phyloP scores from a whole-genome alignment of 2,329 filamentous ascomycete species.

The Verticillium albo-atrum region DNA sequence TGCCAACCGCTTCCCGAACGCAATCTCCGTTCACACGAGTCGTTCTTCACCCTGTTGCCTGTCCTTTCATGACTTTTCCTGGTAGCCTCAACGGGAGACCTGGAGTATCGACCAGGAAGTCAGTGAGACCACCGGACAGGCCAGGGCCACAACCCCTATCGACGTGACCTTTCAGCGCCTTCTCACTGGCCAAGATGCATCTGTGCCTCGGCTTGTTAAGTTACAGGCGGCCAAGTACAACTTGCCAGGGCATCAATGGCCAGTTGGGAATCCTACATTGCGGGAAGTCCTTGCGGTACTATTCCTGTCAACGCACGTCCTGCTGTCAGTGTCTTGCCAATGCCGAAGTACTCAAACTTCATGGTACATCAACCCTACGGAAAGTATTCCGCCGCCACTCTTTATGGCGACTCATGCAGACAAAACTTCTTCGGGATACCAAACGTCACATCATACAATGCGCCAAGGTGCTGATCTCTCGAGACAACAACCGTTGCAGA shows the following conservation, averaged over 20 bases:
- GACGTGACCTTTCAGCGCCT: background rate
- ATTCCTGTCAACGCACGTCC: background rate
- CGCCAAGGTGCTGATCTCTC: background rate
- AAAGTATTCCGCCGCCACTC: background rate
- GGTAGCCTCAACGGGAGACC: background rate
- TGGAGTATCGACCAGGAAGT: background rate
- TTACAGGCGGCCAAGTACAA: background rate
- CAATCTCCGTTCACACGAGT: background rate
- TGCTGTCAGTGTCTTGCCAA: background rate
- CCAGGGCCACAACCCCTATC: background rate
- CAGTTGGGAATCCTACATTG: background rate
- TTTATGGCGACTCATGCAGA: too few relatives aligned
- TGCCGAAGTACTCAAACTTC: too few relatives aligned
- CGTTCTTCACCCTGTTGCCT: background rate
- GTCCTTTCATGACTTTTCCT: background rate
- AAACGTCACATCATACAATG: background rate
- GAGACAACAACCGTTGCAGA: background rate
- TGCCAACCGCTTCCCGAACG: background rate
- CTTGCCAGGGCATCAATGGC: background rate
- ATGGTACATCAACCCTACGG: background rate
- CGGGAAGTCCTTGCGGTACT: too few relatives aligned
- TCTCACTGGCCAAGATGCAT: background rate
- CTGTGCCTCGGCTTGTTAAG: background rate
- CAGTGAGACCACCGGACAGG: too few relatives aligned
- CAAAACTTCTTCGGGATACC: background rate